Conservation (phyloP, 768 basidiomycete genomes). For the Rhizopogon rudus region DNA sequence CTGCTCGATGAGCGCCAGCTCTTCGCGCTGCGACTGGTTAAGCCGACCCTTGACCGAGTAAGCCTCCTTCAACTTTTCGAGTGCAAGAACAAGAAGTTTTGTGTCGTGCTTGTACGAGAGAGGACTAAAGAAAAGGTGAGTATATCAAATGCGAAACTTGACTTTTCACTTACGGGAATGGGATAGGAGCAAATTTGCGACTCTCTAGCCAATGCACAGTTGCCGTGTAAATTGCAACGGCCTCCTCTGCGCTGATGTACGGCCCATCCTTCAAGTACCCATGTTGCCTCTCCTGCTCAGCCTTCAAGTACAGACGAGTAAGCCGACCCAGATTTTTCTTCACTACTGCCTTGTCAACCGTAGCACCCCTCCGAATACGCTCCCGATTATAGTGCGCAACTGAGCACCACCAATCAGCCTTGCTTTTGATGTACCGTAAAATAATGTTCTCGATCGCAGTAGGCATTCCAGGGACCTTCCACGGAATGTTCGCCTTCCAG, state of each 20-base stretch:
- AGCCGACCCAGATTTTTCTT: conserved; percentile 99
- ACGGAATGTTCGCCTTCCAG: conserved; percentile 96
- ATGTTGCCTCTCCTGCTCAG: conserved; percentile 98
- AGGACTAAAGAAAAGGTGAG: conserved; percentile 44
- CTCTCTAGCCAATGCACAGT: conserved; percentile 99
- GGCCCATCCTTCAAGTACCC: conserved; percentile 99
- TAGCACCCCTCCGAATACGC: conserved; percentile 94
- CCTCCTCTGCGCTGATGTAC: conserved; percentile 98
- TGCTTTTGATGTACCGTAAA: conserved; percentile 97
- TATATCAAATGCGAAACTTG: not conserved
- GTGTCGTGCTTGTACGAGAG: conserved; percentile 99
- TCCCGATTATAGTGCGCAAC: conserved; percentile 98
- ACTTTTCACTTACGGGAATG: conserved; percentile 73
- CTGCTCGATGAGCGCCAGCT: conserved; percentile 96
- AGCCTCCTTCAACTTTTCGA: conserved; percentile 98
- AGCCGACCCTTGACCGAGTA: conserved; percentile 97
- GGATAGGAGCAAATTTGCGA: conserved; percentile 96
- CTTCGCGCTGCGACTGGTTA: conserved; percentile 97
- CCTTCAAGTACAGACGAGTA: conserved; percentile 96
- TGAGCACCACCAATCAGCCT: conserved; percentile 98
- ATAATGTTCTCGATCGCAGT: conserved; percentile 99
- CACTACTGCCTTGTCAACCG: conserved; percentile 97
- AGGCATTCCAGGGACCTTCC: conserved; percentile 99
- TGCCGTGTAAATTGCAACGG: conserved; percentile 97
- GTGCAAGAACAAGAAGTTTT: conserved; percentile 90